Base-by-base conservation (phyloP, 306 rosid species). In the Cicer arietinum region DNA sequence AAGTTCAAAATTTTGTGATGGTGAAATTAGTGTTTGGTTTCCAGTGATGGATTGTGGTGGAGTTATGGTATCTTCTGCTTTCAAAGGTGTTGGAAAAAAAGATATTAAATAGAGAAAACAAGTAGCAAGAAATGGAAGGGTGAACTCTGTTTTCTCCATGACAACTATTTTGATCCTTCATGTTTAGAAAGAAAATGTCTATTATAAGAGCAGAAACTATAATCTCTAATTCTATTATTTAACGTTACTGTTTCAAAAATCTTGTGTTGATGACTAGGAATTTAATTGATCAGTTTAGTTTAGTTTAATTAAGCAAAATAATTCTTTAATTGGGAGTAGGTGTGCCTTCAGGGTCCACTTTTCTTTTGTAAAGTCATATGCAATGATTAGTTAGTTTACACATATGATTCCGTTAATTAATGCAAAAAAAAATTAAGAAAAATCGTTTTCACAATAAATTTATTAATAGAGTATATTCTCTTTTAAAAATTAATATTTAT, bases 1-100 rank as follows among this genome's bases (percentile, higher is more conserved):
- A 2, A 87, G 78, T 48, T 79, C 90, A 77, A 87, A 87, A 17
- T 74, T 79, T 1, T 87, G 71, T 42, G 71, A 51, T 7, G 86
- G 71, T 16, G 88, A 87, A 16, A 87, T 77, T 44, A 87, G 64
- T 52, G 81, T 74, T 53, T 80, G 78, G 80, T 68, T 69, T 20
- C 53, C 84, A 61, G 22, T 82, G 35, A 87, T 56, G 74, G 65
- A n/a, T 71, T 82, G 83, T 22, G 75, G 57, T 40, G 80, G 76
- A 65, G 64, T 47, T 63, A 84, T 12, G 75, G 20, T 80, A 80
- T 84, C 65, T 6, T 65, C 80, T 71, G 81, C 82, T 48, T 39
- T 39, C 6, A 75, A 59, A 59, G 45, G 8, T 47, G 4, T 14
- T 25, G 64, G 52, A 76, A 88, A 81, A 43, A 74, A 13, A 39